Conservation (phyloP, 1,139 yeast species). For the Casaregolazyma lundiana region DNA sequence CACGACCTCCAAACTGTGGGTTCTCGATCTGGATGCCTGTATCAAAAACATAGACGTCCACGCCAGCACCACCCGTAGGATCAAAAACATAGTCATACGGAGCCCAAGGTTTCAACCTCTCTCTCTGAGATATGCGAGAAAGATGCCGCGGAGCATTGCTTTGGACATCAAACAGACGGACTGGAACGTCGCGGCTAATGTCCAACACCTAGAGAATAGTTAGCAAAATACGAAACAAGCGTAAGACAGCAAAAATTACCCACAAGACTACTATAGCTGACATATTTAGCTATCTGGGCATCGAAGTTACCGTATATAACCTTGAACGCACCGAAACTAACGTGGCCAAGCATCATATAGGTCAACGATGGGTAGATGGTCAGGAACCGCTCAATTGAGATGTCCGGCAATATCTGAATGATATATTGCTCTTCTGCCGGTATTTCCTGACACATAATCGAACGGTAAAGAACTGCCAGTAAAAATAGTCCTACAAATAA, state of each 20-base stretch:
- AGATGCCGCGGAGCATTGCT: conserved; percentile 63
- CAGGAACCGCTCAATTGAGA: conserved; percentile 23
- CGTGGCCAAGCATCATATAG: conserved; percentile 21
- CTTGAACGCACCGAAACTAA: conserved; percentile 26
- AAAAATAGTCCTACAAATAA: not conserved
- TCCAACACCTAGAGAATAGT: conserved; percentile 25
- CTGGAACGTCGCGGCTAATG: conserved; percentile 28
- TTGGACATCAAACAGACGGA: conserved; percentile 37
- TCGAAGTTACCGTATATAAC: conserved; percentile 29
- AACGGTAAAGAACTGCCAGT: not conserved
- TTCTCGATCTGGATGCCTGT: conserved; percentile 58
- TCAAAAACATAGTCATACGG: conserved; percentile 40
- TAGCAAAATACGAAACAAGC: not conserved
- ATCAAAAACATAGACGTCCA: conserved; percentile 71
- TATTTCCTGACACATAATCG: not conserved
- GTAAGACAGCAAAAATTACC: not conserved
- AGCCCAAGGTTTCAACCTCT: conserved; percentile 31
- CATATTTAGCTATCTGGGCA: conserved; percentile 19
- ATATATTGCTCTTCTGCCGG: conserved; percentile 16
- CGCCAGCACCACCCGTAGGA: conserved; percentile 45
- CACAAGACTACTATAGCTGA: conserved; percentile 25
- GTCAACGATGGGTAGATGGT: conserved; percentile 25
- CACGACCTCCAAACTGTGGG: conserved; percentile 63
- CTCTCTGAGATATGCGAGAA: conserved; percentile 55
- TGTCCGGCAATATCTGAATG: conserved; percentile 27